phyloP scores from a whole-genome alignment of 1,284 basidiomycete genomes.

The Pseudomicrostroma phylloplanum region DNA sequence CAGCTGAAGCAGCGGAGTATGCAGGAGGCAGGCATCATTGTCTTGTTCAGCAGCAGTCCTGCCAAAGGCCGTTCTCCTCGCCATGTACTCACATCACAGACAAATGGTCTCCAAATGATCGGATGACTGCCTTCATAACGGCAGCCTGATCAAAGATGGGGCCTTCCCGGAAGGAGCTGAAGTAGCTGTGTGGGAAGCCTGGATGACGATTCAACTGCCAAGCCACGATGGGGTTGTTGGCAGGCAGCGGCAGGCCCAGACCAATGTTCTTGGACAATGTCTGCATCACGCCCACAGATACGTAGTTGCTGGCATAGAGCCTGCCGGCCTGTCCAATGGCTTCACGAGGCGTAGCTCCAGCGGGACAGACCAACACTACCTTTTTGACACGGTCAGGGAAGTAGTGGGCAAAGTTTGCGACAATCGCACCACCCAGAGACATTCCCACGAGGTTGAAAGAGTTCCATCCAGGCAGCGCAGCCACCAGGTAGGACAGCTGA shows the following conservation, averaged over 20 bases:
- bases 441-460: slow-evolving; percentile 2
- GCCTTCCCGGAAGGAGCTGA: slow-evolving; percentile 4
- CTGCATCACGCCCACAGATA: background rate
- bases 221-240: slow-evolving; percentile 3
- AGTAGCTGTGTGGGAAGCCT: background rate
- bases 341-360: background rate
- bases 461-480: slow-evolving; percentile 2
- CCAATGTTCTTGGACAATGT: background rate
- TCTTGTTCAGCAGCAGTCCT: too few relatives aligned
- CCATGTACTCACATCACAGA: too few relatives aligned
- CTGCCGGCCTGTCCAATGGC: background rate
- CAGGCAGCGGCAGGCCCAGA: background rate
- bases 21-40: too few relatives aligned
- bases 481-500: background rate
- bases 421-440: background rate
- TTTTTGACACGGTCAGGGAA: slow-evolving; percentile 1
- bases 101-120: background rate
- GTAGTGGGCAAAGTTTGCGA: slow-evolving; percentile 3
- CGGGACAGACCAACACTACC: background rate
- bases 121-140: background rate
- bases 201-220: background rate
- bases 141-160: background rate
- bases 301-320: background rate
- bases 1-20: background rate
- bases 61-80: too few relatives aligned